Base-by-base conservation (phyloP, 1,284 basidiomycete species). In the Pseudozyma sp. region DNA sequence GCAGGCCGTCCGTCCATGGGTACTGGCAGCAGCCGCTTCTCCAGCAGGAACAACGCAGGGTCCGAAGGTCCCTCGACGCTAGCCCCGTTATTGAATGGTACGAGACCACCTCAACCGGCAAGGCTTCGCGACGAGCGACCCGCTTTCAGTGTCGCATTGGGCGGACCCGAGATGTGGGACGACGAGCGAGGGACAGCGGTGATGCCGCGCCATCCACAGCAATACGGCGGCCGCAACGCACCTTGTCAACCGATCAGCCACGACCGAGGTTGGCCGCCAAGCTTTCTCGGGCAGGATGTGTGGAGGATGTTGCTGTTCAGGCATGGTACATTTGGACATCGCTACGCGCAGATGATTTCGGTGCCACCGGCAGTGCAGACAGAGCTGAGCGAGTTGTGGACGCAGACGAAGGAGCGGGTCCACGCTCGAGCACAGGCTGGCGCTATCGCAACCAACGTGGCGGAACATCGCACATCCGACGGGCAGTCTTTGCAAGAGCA, bases 111-210 rank as follows among this genome's bases (percentile, higher is more conserved):
- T 3, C 59, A 66, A 34, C 56, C 58, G 42, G 51, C 58, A 17
- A 54, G 58, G 14, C 30, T 53, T 14, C 61, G 68, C 39, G 57
- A 69, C 33, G 61, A 60, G 39, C 57, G 51, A 10, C 58, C 69
- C 11, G 54, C 69, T 2, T 64, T 55, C 9, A 73, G 70, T 33
- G 65, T 73, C 19, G 70, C 70, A 4, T 57, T 73, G 1, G 17
- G 44, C 13, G 70, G 70, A 5, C 70, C 70, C 2, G 70, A 73
- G 35, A 68, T 73, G 56, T 60, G 60, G 64, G 70, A 68, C 37
- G 65, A 62, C 11, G 54, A 53, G 6, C 54, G 49, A 9, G 51
- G 37, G 5, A 13, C 47, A 46, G n/a, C 53, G 29, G 29, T 56
- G 14, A 35, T 49, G 24, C 47, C 51, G 29, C 60, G 58, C 40